Base-by-base conservation (phyloP, 495 filamentous ascomycete genomes). In the Geopyxis carbonaria region DNA sequence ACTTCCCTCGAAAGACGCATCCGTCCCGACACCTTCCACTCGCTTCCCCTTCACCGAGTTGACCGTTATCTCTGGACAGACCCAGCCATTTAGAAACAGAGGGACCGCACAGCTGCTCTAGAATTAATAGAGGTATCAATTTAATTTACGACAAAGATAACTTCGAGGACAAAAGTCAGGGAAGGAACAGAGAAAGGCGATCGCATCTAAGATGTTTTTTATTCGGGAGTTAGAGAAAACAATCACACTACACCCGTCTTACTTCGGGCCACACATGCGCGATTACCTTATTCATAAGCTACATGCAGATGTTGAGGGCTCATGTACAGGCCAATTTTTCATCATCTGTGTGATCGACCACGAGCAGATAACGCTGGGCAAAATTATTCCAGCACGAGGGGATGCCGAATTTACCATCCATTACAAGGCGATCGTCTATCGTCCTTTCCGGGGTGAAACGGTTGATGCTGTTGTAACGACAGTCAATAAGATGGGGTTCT, bases 291-390 rank as follows among this genome's bases (percentile, higher is more conserved):
- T 78, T 28, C 73, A 75, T 36, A 78, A 84, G 46, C 73, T 97
- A 13, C 70, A 92, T 42, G 75, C 78, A 50, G 86, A 94, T 56
- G 84, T 93, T 35, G 89, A 97, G 59, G 89, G 89, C 14, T 82
- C 80, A 10, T 89, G 81, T 60, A 84, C 80, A 0, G 89, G 91
- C 31, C 76, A 77, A 51, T 93, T 87, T 64, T 94, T 83, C 51
- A 87, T 95, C 55, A 87, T 97, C 40, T 86, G 81, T 51, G 82
- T 97, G 33, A 83, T 95, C 72, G 89, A 95, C 57, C 73, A 82
- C 31, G 82, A 84, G 40, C 76, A 93, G 45, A 79, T 95, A 47
- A 87, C 82, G 11, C 80, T 91, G 46, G 89, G 91, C 4, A 73
- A 79, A 31, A 85, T 99, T 45, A 72, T 94, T 22, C 87, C 89